A percentile compares a stretch with the other conserved stretches of the same genome.
Conservation (phyloP, 164 flowering plant species). For the Paratinospora sagittata region DNA sequence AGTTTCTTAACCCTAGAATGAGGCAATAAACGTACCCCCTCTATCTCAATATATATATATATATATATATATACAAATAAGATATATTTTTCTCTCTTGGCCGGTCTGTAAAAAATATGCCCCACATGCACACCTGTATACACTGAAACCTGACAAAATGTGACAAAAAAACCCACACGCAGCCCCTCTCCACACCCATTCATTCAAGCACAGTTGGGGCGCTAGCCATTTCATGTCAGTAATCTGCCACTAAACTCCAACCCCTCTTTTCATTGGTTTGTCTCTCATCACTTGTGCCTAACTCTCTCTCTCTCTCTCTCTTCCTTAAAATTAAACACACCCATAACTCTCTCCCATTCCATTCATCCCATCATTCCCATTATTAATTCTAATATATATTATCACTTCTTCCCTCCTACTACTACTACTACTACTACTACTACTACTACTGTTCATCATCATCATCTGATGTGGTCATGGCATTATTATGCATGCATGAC, state of each 20-base stretch:
- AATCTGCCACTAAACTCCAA: conserved; percentile 22
- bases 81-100: no score
- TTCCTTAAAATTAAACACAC: conserved; percentile 21
- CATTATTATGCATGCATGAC: background rate
- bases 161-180: conserved; percentile 39
- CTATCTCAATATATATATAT: background rate
- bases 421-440: no score
- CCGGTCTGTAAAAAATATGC: background rate
- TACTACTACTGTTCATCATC: no score
- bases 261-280: conserved; percentile 14
- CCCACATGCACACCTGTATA: conserved; percentile 28
- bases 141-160: conserved; percentile 31
- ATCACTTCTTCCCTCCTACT: background rate
- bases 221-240: conserved; percentile 57
- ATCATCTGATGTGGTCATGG: background rate
- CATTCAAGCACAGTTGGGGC: conserved; percentile 41
- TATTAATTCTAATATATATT: conserved; percentile 2
- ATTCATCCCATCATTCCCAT: conserved; percentile 16
- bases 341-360: conserved; percentile 71
- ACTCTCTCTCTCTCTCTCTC: conserved; percentile 9
- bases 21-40: background rate
- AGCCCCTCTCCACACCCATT: conserved; percentile 52
- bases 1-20: background rate
- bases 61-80: background rate
- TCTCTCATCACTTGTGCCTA: background rate